A percentile compares a stretch with the other conserved stretches of the same genome.
These are phyloP conservation scores for Fusarium nelsonii DNA, from an alignment of 2,329 filamentous ascomycete species.

Conservation along the genomic window DNA sequence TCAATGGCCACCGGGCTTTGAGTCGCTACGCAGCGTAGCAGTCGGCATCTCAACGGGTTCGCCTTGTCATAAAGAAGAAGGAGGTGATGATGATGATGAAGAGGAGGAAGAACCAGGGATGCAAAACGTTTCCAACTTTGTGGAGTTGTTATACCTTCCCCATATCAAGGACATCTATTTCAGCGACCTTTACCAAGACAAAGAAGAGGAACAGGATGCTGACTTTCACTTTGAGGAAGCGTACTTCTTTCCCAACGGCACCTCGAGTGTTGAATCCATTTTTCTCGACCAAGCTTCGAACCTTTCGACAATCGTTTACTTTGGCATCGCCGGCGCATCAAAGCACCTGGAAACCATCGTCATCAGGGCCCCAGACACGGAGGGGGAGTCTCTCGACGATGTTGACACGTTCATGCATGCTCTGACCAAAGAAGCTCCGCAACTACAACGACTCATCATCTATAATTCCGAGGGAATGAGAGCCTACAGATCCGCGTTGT, in stretches of 20 bases:
- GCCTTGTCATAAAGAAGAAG: neutral
- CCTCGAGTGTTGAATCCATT: slow-evolving; percentile 17
- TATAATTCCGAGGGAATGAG: slow-evolving; percentile 11
- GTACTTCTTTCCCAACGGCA: neutral
- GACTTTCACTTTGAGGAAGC: neutral
- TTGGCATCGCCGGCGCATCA: accelerated
- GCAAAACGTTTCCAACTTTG: neutral
- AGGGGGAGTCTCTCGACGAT: neutral
- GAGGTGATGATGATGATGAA: neutral
- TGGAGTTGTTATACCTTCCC: slow-evolving; percentile 10
- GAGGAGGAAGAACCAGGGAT: neutral
- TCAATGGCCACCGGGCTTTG: slow-evolving; percentile 31
- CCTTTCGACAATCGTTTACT: accelerated
- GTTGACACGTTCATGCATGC: neutral
- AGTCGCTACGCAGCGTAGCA: slow-evolving; percentile 13
- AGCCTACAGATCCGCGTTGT: neutral
- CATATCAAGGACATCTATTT: slow-evolving; percentile 20
- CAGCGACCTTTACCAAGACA: neutral
- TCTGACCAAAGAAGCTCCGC: neutral
- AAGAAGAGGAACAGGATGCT: neutral
- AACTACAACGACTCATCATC: slow-evolving; percentile 11
- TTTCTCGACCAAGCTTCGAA: slow-evolving; percentile 11
- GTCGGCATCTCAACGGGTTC: slow-evolving; percentile 3
- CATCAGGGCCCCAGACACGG: neutral
- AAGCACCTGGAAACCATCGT: neutral